A percentile compares a stretch with the other conserved stretches of the same genome.
These are phyloP conservation scores for Dactylellina leptospora DNA, from an alignment of 2,329 filamentous ascomycete genomes.

Conservation along the genomic window DNA sequence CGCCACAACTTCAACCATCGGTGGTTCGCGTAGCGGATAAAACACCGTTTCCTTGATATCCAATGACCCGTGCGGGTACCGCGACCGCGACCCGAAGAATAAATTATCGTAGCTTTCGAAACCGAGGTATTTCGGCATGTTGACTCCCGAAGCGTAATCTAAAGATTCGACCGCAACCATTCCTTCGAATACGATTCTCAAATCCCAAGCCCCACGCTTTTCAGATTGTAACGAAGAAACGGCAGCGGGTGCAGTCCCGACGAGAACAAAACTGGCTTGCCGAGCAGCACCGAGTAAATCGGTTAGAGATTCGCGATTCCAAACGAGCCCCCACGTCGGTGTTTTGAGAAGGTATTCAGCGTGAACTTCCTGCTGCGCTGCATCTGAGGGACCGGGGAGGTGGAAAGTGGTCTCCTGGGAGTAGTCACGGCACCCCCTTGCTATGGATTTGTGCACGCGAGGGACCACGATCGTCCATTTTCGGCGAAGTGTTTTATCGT, in stretches of 20 bases:
- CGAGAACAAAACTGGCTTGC: slow-evolving; percentile 33
- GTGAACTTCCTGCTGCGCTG: slow-evolving; percentile 44
- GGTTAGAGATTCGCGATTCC: slow-evolving; percentile 43
- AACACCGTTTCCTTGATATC: slow-evolving; percentile 52
- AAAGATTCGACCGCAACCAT: slow-evolving; percentile 50
- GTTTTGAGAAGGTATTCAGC: slow-evolving; percentile 51
- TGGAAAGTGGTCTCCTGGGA: slow-evolving; percentile 41
- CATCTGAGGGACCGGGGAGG: slow-evolving; percentile 35
- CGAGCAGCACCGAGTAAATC: slow-evolving; percentile 37
- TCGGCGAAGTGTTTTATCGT: slow-evolving; percentile 31
- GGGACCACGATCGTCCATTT: slow-evolving; percentile 52
- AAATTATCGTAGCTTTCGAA: slow-evolving; percentile 51
- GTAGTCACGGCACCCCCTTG: slow-evolving; percentile 44
- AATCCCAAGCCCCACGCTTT: slow-evolving; percentile 40
- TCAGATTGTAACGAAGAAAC: slow-evolving; percentile 8
- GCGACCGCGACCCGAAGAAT: slow-evolving; percentile 41
- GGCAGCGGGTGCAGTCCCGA: not conserved
- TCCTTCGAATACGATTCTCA: slow-evolving; percentile 46
- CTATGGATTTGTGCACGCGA: slow-evolving; percentile 49
- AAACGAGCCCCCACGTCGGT: slow-evolving; percentile 45
- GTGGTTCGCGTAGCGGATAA: slow-evolving; percentile 45
- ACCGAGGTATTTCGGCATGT: slow-evolving; percentile 46
- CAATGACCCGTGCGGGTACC: slow-evolving; percentile 46
- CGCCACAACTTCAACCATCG: slow-evolving; percentile 45
- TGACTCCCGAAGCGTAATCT: slow-evolving; percentile 36